These are phyloP conservation scores for Salix dunnii DNA, from an alignment of 345 rosid genomes.

Conservation along the genomic window DNA sequence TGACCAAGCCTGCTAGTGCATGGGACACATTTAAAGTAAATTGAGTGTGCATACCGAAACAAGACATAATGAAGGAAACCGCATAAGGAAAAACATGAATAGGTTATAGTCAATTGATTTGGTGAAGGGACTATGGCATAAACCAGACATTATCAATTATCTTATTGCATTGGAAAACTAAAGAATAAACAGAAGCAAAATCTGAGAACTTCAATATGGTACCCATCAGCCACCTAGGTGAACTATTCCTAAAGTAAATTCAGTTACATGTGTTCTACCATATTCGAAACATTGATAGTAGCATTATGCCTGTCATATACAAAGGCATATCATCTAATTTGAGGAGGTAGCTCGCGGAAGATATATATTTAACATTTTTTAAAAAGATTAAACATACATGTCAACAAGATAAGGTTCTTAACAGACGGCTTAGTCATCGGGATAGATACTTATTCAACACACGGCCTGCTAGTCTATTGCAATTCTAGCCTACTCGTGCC, in stretches of 20 bases:
- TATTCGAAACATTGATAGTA: background rate
- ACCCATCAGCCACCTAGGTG: background rate
- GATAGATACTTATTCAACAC: background rate
- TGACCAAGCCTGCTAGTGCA: constrained; percentile 59
- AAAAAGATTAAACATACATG: background rate
- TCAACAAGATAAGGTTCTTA: background rate
- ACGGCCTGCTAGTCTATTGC: background rate
- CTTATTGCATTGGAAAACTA: background rate
- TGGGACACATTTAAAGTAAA: constrained; percentile 19
- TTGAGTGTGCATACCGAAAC: background rate
- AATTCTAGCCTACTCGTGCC: background rate
- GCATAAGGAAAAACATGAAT: background rate
- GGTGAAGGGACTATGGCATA: background rate
- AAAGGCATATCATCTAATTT: background rate
- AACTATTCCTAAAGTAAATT: background rate
- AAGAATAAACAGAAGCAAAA: background rate
- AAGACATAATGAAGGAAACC: background rate
- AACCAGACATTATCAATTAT: background rate
- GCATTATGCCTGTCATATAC: background rate
- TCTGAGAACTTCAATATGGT: background rate
- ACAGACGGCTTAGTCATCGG: background rate
- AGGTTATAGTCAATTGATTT: background rate
- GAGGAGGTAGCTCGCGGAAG: background rate
- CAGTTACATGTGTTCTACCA: background rate
- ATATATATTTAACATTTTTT: background rate